These are phyloP conservation scores for Coffea canephora DNA, from an alignment of 257 asterid genomes.

Conservation along the genomic window DNA sequence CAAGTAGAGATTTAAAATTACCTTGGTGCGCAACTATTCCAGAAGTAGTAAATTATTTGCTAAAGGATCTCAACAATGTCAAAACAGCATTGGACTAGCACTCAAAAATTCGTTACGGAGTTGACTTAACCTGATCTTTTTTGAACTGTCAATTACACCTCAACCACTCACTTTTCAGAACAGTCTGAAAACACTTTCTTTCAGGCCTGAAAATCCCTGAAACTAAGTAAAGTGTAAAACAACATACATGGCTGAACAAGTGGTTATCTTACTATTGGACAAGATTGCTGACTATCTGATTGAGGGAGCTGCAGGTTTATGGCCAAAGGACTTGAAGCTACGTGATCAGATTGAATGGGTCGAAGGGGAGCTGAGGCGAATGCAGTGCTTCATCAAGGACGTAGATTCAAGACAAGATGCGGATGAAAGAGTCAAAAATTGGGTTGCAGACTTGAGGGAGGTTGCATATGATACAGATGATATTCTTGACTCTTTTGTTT, in stretches of 20 bases:
- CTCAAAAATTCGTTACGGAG: background rate
- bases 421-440: slow-evolving; percentile 13
- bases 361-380: slow-evolving; percentile 15
- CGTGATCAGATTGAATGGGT: slow-evolving; percentile 5
- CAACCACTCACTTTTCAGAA: too few species aligned
- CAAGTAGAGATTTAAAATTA: too few species aligned
- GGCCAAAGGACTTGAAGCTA: background rate
- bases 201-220: background rate
- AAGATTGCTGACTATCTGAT: slow-evolving; percentile 11
- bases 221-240: background rate
- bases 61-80: too few species aligned
- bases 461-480: slow-evolving; percentile 21
- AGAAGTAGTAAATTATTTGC: too few species aligned
- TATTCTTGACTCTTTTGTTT: slow-evolving; percentile 5
- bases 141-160: background rate
- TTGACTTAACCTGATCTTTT: background rate
- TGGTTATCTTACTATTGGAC: slow-evolving; percentile 13
- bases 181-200: background rate
- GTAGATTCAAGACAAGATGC: slow-evolving; percentile 14
- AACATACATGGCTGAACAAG: slow-evolving; percentile 16
- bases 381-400: slow-evolving; percentile 17
- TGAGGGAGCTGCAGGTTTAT: slow-evolving; percentile 9
- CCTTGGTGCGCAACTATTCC: too few species aligned
- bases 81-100: background rate
- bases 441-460: slow-evolving; percentile 19